phyloP scores from a whole-genome alignment of 169 alveolate species.

The Plasmodium relictum region DNA sequence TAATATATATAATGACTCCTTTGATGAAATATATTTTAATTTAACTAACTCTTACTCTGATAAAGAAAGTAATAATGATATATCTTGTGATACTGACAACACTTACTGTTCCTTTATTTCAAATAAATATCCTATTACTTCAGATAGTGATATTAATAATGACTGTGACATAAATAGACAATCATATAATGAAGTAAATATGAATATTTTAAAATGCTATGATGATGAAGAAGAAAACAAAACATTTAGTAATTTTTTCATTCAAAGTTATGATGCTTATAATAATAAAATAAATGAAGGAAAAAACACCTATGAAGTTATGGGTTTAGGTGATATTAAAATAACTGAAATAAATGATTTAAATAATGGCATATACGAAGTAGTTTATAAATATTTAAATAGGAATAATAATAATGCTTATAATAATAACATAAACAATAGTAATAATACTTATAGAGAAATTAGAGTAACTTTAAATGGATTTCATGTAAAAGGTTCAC shows the following conservation, averaged over 20 bases:
- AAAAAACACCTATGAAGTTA: constrained; percentile 75
- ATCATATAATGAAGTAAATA: not conserved
- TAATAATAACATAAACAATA: not conserved
- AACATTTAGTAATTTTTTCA: constrained; percentile 39
- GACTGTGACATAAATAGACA: not conserved
- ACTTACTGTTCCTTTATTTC: not conserved
- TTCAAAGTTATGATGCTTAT: constrained; percentile 76
- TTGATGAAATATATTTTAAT: not conserved
- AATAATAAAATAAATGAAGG: constrained; percentile 73
- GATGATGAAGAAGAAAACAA: constrained; percentile 43
- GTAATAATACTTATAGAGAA: constrained; percentile 36
- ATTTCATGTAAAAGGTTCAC: constrained; percentile 67
- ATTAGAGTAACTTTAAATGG: constrained; percentile 50
- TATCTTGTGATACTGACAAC: not conserved
- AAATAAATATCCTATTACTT: no score
- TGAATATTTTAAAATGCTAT: constrained; percentile 6
- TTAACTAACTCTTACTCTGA: not conserved
- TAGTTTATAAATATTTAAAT: constrained; percentile 37
- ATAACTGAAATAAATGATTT: constrained; percentile 76
- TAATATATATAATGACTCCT: constrained; percentile 9
- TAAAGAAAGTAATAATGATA: not conserved
- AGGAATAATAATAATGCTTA: not conserved
- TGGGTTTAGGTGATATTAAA: constrained; percentile 79
- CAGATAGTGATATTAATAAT: not conserved
- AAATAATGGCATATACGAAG: constrained; percentile 72